Conservation (phyloP, 225 moss, liverwort and hornwort species). For the Sphagnum contortum region DNA sequence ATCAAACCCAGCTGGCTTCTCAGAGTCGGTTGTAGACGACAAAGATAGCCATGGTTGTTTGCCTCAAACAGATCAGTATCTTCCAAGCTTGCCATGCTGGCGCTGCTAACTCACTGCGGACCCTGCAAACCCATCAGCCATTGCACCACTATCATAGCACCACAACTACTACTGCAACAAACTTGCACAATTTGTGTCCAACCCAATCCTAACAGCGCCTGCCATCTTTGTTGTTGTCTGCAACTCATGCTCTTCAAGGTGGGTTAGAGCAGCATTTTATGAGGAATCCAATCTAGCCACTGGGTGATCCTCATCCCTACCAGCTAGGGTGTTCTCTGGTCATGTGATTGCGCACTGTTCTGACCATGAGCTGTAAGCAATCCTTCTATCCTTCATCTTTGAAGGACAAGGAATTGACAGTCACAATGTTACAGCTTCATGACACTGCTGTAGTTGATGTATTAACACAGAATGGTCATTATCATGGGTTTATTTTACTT, state of each 20-base stretch:
- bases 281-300: slow-evolving; percentile 25
- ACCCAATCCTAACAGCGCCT: slow-evolving; percentile 47
- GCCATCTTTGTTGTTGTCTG: slow-evolving; percentile 37
- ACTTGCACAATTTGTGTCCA: slow-evolving; percentile 45
- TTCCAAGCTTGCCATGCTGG: slow-evolving; percentile 46
- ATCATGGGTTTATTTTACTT: too few species aligned
- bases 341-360: too few species aligned
- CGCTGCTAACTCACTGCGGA: slow-evolving; percentile 54
- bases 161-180: slow-evolving; percentile 53
- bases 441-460: too few species aligned
- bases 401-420: too few species aligned
- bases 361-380: too few species aligned
- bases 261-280: slow-evolving; percentile 40
- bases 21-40: slow-evolving; percentile 52
- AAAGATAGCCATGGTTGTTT: slow-evolving; percentile 51
- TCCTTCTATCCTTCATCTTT: too few species aligned
- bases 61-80: slow-evolving; percentile 40
- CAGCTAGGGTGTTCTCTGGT: too few species aligned
- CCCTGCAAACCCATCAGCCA: slow-evolving; percentile 48
- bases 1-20: slow-evolving; percentile 51
- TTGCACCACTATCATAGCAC: slow-evolving; percentile 49
- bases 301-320: slow-evolving; percentile 22
- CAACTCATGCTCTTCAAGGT: slow-evolving; percentile 47
- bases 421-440: too few species aligned
- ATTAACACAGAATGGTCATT: too few species aligned